A percentile compares a stretch with the other conserved stretches of the same genome.
Evolutionary conservation across 2,329 filamentous ascomycete species (phyloP).

Genomic region (Tympanopsis confertula): DNA sequence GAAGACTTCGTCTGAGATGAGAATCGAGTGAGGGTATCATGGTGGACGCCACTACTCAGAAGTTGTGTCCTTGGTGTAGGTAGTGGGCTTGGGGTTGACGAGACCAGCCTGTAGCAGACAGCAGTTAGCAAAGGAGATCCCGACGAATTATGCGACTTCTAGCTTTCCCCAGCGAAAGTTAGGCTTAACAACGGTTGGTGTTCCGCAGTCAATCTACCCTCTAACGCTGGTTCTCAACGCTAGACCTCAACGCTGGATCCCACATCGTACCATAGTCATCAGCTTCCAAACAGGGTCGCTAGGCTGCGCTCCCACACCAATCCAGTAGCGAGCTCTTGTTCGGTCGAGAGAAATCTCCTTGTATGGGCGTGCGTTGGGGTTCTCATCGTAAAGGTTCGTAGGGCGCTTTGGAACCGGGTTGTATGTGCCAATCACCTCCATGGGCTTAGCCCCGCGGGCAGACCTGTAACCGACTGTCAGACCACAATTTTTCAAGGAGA

Average conservation of each 20-base stretch:
- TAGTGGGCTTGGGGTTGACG: background rate
- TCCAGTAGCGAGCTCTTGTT: constrained; percentile 54
- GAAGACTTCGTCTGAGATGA: too few species aligned
- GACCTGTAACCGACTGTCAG: constrained; percentile 26
- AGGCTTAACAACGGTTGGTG: too few species aligned
- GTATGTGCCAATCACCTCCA: constrained; percentile 49
- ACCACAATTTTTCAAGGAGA: background rate
- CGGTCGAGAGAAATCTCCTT: constrained; percentile 58
- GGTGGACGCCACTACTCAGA: too few species aligned
- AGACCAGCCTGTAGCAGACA: background rate
- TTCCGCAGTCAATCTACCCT: too few species aligned
- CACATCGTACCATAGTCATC: constrained; percentile 37
- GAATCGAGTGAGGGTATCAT: too few species aligned
- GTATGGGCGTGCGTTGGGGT: constrained; percentile 33
- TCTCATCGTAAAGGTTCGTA: constrained; percentile 2
- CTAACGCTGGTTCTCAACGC: too few species aligned
- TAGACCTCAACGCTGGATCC: too few species aligned
- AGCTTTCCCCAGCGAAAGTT: too few species aligned
- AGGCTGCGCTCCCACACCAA: constrained; percentile 59
- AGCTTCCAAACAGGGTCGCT: constrained; percentile 54
- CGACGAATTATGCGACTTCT: too few species aligned
- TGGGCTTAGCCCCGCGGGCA: constrained; percentile 49
- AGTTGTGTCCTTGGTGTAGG: background rate
- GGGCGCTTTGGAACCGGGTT: constrained; percentile 16
- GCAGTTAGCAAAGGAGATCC: background rate